phyloP scores from a whole-genome alignment of 2,329 filamentous ascomycete species.

The Blumeria hordei region DNA sequence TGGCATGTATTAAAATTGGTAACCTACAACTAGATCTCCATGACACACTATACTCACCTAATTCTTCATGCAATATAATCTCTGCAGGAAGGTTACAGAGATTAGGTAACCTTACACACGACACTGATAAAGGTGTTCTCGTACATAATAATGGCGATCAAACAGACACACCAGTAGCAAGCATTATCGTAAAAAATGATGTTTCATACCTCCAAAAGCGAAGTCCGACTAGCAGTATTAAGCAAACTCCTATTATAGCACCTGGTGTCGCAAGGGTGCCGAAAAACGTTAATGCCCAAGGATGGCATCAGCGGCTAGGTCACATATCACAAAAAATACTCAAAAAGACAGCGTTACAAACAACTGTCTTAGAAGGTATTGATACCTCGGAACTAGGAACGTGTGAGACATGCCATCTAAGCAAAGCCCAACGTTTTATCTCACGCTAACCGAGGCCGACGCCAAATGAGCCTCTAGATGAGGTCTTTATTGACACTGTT shows the following conservation, averaged over 20 bases:
- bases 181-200: background rate
- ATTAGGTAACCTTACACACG: background rate
- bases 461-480: background rate
- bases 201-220: background rate
- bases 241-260: background rate
- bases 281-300: background rate
- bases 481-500: background rate
- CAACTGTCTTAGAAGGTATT: background rate
- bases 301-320: background rate
- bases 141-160: background rate
- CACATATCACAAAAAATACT: background rate
- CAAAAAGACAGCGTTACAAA: background rate
- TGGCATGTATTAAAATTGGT: background rate
- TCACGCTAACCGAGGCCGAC: background rate
- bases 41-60: background rate
- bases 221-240: background rate
- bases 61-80: background rate
- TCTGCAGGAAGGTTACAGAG: background rate
- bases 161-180: background rate
- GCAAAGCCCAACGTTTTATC: background rate
- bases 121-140: background rate
- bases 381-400: background rate
- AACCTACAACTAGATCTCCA: background rate
- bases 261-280: background rate
- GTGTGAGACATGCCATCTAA: background rate